Percentiles rank a stretch among this genome's conserved stretches.
phyloP scores from a whole-genome alignment of 2,329 filamentous ascomycete genomes.

The Fusarium sp. region DNA sequence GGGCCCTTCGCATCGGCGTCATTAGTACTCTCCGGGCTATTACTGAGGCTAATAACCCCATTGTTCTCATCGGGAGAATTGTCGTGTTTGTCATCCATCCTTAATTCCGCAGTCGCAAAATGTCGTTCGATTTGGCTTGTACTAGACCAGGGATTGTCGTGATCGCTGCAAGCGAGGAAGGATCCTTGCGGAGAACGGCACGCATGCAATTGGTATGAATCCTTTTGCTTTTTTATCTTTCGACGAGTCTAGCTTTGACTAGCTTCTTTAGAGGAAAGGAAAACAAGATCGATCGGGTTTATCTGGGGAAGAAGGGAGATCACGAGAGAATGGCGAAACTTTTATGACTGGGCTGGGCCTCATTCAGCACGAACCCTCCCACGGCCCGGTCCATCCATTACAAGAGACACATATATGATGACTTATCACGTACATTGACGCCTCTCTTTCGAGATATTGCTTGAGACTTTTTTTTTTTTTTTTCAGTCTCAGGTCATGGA shows the following conservation, averaged over 20 bases:
- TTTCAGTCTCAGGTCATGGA: not conserved
- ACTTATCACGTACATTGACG: conserved; percentile 1
- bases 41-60: conserved; percentile 17
- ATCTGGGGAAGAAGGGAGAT: not conserved
- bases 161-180: conserved; percentile 20
- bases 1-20: conserved; percentile 12
- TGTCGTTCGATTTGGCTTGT: not conserved
- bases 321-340: conserved; percentile 13
- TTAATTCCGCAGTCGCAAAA: not conserved
- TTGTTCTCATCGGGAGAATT: not conserved
- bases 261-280: not conserved
- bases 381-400: conserved; percentile 25
- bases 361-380: conserved; percentile 7
- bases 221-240: conserved; percentile 8
- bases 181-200: conserved; percentile 18
- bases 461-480: not conserved
- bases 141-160: conserved; percentile 21
- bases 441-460: not conserved
- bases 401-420: conserved; percentile 8
- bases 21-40: conserved; percentile 24
- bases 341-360: not conserved
- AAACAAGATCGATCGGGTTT: not conserved
- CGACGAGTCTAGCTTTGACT: conserved; percentile 7
- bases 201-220: not conserved
- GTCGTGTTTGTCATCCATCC: conserved; percentile 15